Evolutionary conservation across 2,329 filamentous ascomycete genomes (phyloP), one percentile per base, ranked within the genome.

Genomic region (Phialophora verrucosa): DNA sequence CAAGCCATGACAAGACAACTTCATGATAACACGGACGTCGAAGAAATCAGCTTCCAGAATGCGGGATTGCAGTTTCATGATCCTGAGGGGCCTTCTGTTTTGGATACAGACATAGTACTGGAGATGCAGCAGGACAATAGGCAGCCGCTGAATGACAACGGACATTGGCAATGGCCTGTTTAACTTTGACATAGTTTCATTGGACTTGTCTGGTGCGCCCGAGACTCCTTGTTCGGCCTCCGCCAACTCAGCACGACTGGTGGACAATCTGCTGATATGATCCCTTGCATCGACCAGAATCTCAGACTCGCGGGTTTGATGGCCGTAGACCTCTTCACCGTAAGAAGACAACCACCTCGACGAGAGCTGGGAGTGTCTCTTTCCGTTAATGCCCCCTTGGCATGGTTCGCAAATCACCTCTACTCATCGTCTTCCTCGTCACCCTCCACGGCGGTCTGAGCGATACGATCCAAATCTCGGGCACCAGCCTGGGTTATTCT

Each of bases 401-500:
- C 61, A 31, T 50, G 27, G 44, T 49, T 23, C 63, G 35, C 53
- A 62, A 62, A 59, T n/a, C 53, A 49, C 44, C 14, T 64, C 51
- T 65, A 64, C 42, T 88, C 85, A 67, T 87, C 85, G 63, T 84
- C 83, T 75, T 88, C 88, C 79, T 90, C 88, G 69, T 90, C 88
- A 70, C 86, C 88, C 84, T 91, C 88, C 75, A 88, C 85, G 65
- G 88, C 91, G 78, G 90, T 93, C 85, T 91, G 90, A 79, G 91
- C 91, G 77, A 94, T 93, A 83, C 87, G 94, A 87, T 98, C 95
- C 88, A 99, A 88, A 91, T 99, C 95, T 87, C 95, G 92, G 89
- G 97, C 93, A 80, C 95, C 95, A 79, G 89, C 89, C 88, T 98
- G 93, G 78, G 95, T 98, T 85, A 99, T 98, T 83, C 95, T 90